phyloP scores from a whole-genome alignment of 2,329 filamentous ascomycete genomes.

The Fusarium armeniacum region DNA sequence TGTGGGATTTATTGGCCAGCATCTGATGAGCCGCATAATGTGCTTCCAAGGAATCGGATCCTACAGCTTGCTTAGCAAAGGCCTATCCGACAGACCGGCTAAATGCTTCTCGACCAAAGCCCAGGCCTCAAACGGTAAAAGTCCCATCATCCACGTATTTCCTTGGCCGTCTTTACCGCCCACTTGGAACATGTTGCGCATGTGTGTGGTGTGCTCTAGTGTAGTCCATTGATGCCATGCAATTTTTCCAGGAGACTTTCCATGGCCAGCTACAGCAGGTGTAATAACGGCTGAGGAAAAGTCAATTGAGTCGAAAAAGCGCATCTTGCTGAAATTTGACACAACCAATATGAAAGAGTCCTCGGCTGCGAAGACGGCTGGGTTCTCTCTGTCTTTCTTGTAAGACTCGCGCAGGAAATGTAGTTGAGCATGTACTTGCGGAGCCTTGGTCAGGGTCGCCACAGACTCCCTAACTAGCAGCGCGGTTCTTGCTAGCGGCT shows the following conservation, averaged over 20 bases:
- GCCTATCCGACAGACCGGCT: conserved; percentile 1
- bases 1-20: background rate
- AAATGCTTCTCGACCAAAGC: conserved; percentile 7
- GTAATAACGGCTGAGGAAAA: conserved; percentile 4
- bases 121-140: conserved; percentile 7
- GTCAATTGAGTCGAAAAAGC: conserved; percentile 12
- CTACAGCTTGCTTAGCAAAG: conserved; percentile 2
- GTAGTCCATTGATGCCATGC: conserved; percentile 20
- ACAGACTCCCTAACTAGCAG: conserved; percentile 11
- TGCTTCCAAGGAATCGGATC: conserved; percentile 3
- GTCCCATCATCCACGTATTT: conserved; percentile 22
- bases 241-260: conserved; percentile 8
- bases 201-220: conserved; percentile 2
- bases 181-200: conserved; percentile 21
- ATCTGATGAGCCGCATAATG: conserved; percentile 1
- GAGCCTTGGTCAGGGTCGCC: background rate
- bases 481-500: conserved; percentile 16
- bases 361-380: background rate
- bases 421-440: conserved; percentile 8
- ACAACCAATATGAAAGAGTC: conserved; percentile 8
- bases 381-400: conserved; percentile 4
- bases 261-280: background rate
- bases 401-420: conserved; percentile 8
- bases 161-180: conserved; percentile 9
- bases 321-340: conserved; percentile 14